Base-by-base conservation (phyloP, 352 stramenopile genomes). In the Phytopythium mirpurense region DNA sequence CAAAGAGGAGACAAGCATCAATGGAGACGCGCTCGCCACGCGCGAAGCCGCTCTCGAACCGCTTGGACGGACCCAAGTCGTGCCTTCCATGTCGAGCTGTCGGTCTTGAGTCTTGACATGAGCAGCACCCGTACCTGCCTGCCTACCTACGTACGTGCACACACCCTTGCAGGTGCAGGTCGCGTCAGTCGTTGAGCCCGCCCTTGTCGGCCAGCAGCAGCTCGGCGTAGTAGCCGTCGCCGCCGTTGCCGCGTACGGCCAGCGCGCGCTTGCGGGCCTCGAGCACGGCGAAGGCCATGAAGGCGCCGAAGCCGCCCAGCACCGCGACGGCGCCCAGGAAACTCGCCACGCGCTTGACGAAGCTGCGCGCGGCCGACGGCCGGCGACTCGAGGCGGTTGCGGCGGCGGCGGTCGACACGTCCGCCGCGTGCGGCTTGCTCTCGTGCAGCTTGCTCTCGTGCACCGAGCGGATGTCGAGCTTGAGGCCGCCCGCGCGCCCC, bases 361-460 rank as follows among this genome's bases (percentile, higher is more conserved):
- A 72, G 38, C 60, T 57, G 36, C 54, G 67, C 18, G 57, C 45
- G 12, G 38, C 15, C 16, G 24, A 15, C 19, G 42, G 45, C 38
- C 65, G 16, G 56, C 53, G 16, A 43, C 26, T 21, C 31, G 49
- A 48, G 10, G 38, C 56, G 31, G 51, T 19, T 16, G 37, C 44
- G 15, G 49, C 44, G 10, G 53, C 57, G 19, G 35, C 62, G 24
- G 64, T 40, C 11, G 60, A 52, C 16, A 68, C 29, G 29, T 5
- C 29, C 29, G 29, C 29, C 5, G 5, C 29, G 29, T 32, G 29
- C 29, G 9, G 29, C 29, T 32, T 32, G 36, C 47, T 90, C 76
- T 78, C 81, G 63, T 93, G 82, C 51, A 93, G 35, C 14, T 71
- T 81, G 34, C 64, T 86, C 27, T 85, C 79, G 53, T 83, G 70